Percentiles rank a stretch among this genome's conserved stretches.
Evolutionary conservation across 495 filamentous ascomycete genomes (phyloP).

Genomic region (Aspergillus homomorphus): DNA sequence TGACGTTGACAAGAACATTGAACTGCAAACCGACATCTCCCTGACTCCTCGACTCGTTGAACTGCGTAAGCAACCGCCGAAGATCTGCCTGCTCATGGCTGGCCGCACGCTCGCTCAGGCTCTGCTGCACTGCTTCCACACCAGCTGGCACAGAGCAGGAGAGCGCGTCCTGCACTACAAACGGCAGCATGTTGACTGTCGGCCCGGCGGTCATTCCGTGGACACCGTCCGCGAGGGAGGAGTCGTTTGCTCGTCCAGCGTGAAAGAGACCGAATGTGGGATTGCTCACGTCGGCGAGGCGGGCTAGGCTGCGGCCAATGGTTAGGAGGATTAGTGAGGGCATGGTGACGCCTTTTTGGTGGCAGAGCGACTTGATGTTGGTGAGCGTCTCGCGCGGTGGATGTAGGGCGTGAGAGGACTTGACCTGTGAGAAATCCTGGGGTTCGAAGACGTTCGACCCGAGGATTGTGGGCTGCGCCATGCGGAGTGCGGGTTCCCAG

Average conservation of each 20-base stretch:
- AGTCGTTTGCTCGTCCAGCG: constrained; percentile 18
- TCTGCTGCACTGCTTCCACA: too few relatives aligned
- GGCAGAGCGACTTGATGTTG: not conserved
- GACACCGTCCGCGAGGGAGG: constrained; percentile 1
- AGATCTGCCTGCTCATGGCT: too few relatives aligned
- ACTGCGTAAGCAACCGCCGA: too few relatives aligned
- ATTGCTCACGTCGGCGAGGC: constrained; percentile 4
- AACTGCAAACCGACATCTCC: too few relatives aligned
- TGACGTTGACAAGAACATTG: too few relatives aligned
- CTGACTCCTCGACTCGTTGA: too few relatives aligned
- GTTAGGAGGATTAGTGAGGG: constrained; percentile 21
- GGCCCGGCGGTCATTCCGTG: constrained; percentile 6
- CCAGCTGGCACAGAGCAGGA: too few relatives aligned
- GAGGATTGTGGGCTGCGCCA: constrained; percentile 1
- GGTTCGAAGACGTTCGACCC: not conserved
- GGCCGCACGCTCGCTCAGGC: too few relatives aligned
- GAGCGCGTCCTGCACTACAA: not conserved
- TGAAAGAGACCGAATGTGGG: constrained; percentile 29
- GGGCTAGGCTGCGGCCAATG: constrained; percentile 19
- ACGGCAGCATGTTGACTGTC: constrained; percentile 8
- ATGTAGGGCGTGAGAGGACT: not conserved
- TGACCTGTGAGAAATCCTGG: not conserved
- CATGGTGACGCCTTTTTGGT: constrained; percentile 3
- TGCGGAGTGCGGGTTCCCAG: not conserved
- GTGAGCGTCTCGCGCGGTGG: not conserved